These are phyloP conservation scores for Amylostereum areolatum DNA, from an alignment of 1,284 basidiomycete genomes.

Conservation along the genomic window DNA sequence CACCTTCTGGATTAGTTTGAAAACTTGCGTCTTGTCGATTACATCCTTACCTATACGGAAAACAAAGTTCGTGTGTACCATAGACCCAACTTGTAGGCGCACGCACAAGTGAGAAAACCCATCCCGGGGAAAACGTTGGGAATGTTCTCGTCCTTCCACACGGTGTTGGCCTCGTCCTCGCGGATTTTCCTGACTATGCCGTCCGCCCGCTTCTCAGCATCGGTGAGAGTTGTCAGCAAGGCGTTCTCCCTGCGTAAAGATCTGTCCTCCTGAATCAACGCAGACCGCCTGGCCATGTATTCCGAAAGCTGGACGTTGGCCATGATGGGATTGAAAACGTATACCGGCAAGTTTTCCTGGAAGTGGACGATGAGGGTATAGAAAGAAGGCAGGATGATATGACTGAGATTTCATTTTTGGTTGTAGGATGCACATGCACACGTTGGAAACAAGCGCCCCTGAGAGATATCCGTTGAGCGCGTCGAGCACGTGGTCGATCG, in stretches of 20 bases:
- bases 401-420: not conserved
- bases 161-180: constrained; percentile 41
- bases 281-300: constrained; percentile 37
- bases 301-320: constrained; percentile 19
- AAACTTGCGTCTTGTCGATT: constrained; percentile 54
- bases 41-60: constrained; percentile 40
- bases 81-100: constrained; percentile 48
- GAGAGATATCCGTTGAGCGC: not conserved
- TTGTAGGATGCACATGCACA: not conserved
- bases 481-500: not conserved
- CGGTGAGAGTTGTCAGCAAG: constrained; percentile 21
- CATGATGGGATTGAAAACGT: not conserved
- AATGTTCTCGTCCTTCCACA: constrained; percentile 54
- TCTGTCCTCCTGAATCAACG: constrained; percentile 47
- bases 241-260: constrained; percentile 35
- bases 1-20: constrained; percentile 54
- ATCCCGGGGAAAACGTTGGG: constrained; percentile 68
- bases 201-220: constrained; percentile 47
- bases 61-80: constrained; percentile 62
- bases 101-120: constrained; percentile 62
- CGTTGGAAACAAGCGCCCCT: not conserved
- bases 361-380: not conserved
- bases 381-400: not conserved
- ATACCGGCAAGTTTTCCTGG: not conserved
- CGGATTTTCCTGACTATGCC: constrained; percentile 48